Percentiles rank a stretch among this genome's conserved stretches.
These are phyloP conservation scores for Bipolaris zeicola DNA, from an alignment of 2,329 filamentous ascomycete species.

Conservation along the genomic window DNA sequence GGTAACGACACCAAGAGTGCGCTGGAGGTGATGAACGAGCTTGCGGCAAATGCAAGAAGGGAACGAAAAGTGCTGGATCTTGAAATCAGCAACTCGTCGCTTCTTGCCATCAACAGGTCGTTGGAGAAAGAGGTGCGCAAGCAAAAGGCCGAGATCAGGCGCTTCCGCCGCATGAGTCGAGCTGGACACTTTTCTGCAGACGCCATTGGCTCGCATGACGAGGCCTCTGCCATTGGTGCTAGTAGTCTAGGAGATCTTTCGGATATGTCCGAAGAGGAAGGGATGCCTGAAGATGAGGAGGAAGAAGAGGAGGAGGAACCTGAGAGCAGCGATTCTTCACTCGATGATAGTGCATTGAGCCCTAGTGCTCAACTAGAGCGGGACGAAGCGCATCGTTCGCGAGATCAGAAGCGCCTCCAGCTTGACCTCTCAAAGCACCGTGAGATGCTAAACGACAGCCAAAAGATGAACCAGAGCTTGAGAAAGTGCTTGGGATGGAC, in stretches of 20 bases:
- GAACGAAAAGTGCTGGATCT: constrained; percentile 96
- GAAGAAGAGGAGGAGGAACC: constrained; percentile 54
- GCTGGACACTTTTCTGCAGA: constrained; percentile 73
- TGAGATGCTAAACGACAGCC: constrained; percentile 83
- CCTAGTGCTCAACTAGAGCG: constrained; percentile 50
- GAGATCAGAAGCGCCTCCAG: constrained; percentile 82
- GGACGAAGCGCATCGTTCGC: constrained; percentile 63
- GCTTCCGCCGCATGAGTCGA: constrained; percentile 83
- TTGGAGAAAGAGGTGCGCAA: constrained; percentile 90
- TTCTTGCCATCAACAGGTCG: constrained; percentile 92
- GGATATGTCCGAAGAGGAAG: constrained; percentile 45
- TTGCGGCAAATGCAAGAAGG: constrained; percentile 84
- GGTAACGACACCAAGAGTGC: constrained; percentile 54
- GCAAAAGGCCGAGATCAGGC: constrained; percentile 83
- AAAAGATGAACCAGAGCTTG: constrained; percentile 94
- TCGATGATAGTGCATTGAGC: constrained; percentile 57
- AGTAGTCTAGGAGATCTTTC: constrained; percentile 46
- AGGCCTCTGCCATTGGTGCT: constrained; percentile 40
- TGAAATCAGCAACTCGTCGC: constrained; percentile 93
- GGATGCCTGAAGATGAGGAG: constrained; percentile 44
- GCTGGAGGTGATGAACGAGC: constrained; percentile 70
- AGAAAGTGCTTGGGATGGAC: constrained; percentile 89
- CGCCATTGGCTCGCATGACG: constrained; percentile 56
- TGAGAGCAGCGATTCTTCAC: constrained; percentile 56
- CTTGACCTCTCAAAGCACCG: constrained; percentile 88